Evolutionary conservation across 208 protist species (phyloP), one percentile per base, ranked within the genome.

Genomic region (Strigomonas galati): DNA sequence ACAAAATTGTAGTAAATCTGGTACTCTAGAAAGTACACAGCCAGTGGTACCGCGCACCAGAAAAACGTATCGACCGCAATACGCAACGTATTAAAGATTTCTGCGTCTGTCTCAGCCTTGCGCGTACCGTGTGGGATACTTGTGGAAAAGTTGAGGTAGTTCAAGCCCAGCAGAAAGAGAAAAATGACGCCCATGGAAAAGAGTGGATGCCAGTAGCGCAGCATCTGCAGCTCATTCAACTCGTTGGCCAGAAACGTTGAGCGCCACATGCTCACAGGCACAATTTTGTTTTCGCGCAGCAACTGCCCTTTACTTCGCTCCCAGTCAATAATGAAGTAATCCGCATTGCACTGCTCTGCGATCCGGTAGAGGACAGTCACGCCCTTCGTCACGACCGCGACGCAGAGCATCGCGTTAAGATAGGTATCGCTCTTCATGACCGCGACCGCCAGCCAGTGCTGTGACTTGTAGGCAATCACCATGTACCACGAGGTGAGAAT

Each of bases 311-410:
- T 92, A 65, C 84, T 85, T 21, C 82, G 67, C 63, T 96, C 88
- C 91, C 88, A 96, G 69, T 96, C 91, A 26, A 96, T 83, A n/a
- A 94, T 72, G 66, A 94, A 94, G 71, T 92, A 89, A 55, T 92
- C 82, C 0, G 84, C 82, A 69, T 90, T 94, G 70, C 88, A 94
- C 70, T 96, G 91, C 71, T 94, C 88, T 12, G 75, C 69, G 17
- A 96, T 62, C 7, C 62, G 53, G 72, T 92, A 94, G 17, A 89
- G 32, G 21, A 94, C 81, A 28, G 64, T 61, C n/a, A 94, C 69
- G 7, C 53, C 74, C 40, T 92, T 90, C 0, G 76, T 72, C 6
- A 75, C 73, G 17, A 87, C 68, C 19, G 79, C 78, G 0, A 64
- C 71, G 64, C 81, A 92, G 24, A 96, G 69, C 76, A 94, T 85